A percentile compares a stretch with the other conserved stretches of the same genome.
Evolutionary conservation across 2,329 filamentous ascomycete species (phyloP).

Genomic region (Paraphoma sp.): DNA sequence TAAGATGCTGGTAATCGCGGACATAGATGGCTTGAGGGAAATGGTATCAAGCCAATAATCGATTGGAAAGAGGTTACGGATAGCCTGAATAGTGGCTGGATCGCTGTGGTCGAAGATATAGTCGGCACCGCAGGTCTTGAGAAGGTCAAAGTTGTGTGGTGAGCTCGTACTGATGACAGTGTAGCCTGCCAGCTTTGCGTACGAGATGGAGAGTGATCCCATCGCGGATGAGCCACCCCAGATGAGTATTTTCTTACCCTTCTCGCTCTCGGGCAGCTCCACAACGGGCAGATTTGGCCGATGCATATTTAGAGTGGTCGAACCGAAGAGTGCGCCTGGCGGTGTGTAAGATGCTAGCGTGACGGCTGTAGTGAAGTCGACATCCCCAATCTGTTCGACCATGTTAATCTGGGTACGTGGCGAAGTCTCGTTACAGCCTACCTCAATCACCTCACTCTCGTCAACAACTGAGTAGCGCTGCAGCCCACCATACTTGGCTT

Average conservation of each 20-base stretch:
- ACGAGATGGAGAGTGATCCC: conserved; percentile 37
- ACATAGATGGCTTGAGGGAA: conserved; percentile 24
- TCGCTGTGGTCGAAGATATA: conserved; percentile 49
- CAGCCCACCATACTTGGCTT: conserved; percentile 24
- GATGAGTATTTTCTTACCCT: conserved; percentile 48
- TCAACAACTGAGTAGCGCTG: conserved; percentile 26
- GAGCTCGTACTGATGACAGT: conserved; percentile 30
- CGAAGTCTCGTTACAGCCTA: background rate
- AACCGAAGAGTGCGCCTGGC: conserved; percentile 26
- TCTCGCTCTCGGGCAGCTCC: conserved; percentile 17
- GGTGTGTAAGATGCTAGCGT: conserved; percentile 33
- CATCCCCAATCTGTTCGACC: conserved; percentile 25
- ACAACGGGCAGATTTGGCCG: conserved; percentile 20
- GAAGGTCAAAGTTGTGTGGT: conserved; percentile 25
- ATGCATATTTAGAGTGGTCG: conserved; percentile 14
- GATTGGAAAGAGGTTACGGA: conserved; percentile 42
- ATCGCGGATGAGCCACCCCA: conserved; percentile 55
- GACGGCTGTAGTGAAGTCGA: conserved; percentile 25
- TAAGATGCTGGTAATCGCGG: conserved; percentile 30
- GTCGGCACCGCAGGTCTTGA: conserved; percentile 21
- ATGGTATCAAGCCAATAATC: conserved; percentile 53
- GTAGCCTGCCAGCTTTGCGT: conserved; percentile 32
- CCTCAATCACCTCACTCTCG: conserved; percentile 20
- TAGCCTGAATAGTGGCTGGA: conserved; percentile 43
- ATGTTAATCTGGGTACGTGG: conserved; percentile 9